Percentiles rank a stretch among this genome's conserved stretches.
Conservation (phyloP, 73 alveolate species). For the Paramecium tetraurelia region DNA sequence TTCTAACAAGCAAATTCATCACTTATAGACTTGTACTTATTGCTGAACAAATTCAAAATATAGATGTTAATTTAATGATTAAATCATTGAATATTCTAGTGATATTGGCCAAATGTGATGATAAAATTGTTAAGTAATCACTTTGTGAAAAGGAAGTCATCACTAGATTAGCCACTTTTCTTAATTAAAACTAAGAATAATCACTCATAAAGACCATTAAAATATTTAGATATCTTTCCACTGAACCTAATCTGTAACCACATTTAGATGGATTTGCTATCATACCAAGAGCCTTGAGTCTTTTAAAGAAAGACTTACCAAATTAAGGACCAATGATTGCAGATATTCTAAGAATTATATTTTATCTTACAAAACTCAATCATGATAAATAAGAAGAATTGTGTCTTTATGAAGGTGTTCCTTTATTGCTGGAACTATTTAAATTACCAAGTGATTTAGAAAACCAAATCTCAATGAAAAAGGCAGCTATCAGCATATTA, state of each 20-base stretch:
- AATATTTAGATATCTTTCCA: conserved; percentile 52
- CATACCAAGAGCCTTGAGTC: conserved; percentile 19
- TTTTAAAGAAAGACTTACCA: conserved; percentile 21
- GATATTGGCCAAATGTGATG: conserved; percentile 56
- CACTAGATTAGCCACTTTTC: conserved; percentile 16
- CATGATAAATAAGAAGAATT: conserved; percentile 32
- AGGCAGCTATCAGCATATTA: conserved; percentile 28
- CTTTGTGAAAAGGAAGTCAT: conserved; percentile 56
- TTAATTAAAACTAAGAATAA: conserved; percentile 3
- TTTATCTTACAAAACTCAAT: conserved; percentile 38
- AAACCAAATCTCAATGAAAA: conserved; percentile 9
- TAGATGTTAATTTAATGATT: conserved; percentile 44
- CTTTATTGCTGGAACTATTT: neutral
- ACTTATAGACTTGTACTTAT: conserved; percentile 34
- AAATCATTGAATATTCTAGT: conserved; percentile 33
- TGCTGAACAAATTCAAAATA: conserved; percentile 15
- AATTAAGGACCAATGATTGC: conserved; percentile 7
- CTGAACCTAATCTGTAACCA: conserved; percentile 46
- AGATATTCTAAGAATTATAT: conserved; percentile 10
- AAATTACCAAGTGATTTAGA: neutral
- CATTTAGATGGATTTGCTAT: conserved; percentile 56
- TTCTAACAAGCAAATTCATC: conserved; percentile 37
- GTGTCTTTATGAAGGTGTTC: conserved; percentile 36
- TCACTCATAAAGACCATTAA: conserved; percentile 23
- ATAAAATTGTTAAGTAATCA: conserved; percentile 26